Percentiles rank a stretch among this genome's conserved stretches.
phyloP scores from a whole-genome alignment of 139 green algal genomes.

The Chlamydomonas sphaeroides region DNA sequence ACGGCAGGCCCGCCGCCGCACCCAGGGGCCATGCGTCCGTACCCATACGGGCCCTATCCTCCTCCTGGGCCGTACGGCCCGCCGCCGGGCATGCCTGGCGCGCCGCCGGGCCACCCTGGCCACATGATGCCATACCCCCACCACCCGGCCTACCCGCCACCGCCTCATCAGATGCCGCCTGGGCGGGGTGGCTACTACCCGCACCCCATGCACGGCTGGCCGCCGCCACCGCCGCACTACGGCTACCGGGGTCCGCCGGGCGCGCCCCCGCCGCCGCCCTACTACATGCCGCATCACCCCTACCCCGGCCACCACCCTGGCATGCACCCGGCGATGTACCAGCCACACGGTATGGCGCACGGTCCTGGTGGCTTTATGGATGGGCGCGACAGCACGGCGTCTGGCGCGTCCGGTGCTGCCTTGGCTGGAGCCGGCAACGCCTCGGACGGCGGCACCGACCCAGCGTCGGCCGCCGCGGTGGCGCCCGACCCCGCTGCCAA shows the following conservation, averaged over 20 bases:
- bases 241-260: conserved; percentile 9
- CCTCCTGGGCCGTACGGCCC: background rate
- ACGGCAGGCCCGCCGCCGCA: too few relatives aligned
- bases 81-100: conserved; percentile 3
- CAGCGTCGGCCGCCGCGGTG: background rate
- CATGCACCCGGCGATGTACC: conserved; percentile 36
- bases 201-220: background rate
- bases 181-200: background rate
- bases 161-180: background rate
- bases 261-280: background rate
- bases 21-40: background rate
- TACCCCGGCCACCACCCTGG: conserved; percentile 4
- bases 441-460: conserved; percentile 27
- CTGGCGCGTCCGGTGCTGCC: background rate
- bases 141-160: conserved; percentile 22
- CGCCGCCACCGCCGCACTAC: background rate
- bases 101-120: background rate
- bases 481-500: background rate
- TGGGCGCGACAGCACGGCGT: background rate
- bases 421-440: background rate
- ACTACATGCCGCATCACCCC: conserved; percentile 23
- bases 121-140: conserved; percentile 18
- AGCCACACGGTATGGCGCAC: background rate
- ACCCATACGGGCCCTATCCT: background rate
- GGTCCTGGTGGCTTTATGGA: background rate